Evolutionary conservation across 495 filamentous ascomycete species (phyloP).

Genomic region (Aspergillus wentii): DNA sequence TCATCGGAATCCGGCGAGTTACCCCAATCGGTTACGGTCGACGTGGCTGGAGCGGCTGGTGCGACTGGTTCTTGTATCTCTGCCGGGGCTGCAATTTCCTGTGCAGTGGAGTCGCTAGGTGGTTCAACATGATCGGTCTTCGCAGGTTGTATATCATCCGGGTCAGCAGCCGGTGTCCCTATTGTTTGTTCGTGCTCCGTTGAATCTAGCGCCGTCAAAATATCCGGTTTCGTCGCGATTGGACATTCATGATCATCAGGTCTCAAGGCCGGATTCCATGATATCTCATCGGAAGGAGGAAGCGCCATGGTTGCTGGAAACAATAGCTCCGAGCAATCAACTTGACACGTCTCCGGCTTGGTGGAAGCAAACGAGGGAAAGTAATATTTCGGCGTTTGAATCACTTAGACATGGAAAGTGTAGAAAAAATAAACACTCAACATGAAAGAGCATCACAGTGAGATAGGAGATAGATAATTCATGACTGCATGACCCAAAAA

Average conservation of each 20-base stretch:
- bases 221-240: conserved; percentile 9
- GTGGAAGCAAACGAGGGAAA: no score
- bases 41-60: no score
- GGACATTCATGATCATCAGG: conserved; percentile 17
- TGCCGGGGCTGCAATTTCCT: background rate
- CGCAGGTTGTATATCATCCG: no score
- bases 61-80: background rate
- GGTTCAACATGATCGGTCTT: conserved; percentile 3
- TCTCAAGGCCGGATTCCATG: conserved; percentile 41
- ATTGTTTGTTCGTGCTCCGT: no score
- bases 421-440: no score
- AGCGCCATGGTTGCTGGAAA: conserved; percentile 14
- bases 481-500: no score
- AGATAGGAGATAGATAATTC: no score
- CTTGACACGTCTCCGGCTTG: conserved; percentile 31
- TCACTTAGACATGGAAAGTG: no score
- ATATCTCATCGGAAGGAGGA: conserved; percentile 11
- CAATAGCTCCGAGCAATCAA: conserved; percentile 12
- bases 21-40: conserved; percentile 1
- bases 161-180: no score
- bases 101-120: background rate
- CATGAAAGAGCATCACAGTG: no score
- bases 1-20: background rate
- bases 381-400: no score
- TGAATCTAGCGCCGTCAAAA: conserved; percentile 9